Evolutionary conservation across 768 basidiomycete genomes (phyloP).

Genomic region (Pholiota conissans): DNA sequence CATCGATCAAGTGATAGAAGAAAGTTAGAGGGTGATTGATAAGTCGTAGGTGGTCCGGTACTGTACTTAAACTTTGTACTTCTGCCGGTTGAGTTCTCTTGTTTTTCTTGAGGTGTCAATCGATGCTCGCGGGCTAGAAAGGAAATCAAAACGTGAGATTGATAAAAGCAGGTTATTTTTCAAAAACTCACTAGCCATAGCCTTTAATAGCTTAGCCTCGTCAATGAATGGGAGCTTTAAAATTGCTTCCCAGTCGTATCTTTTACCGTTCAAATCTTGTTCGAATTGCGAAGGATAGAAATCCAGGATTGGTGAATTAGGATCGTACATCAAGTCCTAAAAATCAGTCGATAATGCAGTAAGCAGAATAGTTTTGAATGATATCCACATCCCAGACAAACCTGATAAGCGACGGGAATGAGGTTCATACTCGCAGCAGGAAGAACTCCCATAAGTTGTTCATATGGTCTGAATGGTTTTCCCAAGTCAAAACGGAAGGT

Average conservation of each 20-base stretch:
- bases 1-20: slow-evolving; percentile 88
- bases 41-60: slow-evolving; percentile 59
- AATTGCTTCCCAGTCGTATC: slow-evolving; percentile 97
- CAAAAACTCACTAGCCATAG: slow-evolving; percentile 73
- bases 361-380: too few species aligned
- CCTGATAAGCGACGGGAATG: slow-evolving; percentile 84
- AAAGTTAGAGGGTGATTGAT: slow-evolving; percentile 94
- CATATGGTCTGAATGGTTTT: slow-evolving; percentile 86
- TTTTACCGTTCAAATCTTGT: slow-evolving; percentile 95
- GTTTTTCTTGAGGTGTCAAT: slow-evolving; percentile 71
- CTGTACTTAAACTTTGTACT: slow-evolving; percentile 80
- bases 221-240: slow-evolving; percentile 99
- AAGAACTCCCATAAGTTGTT: slow-evolving; percentile 98
- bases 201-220: slow-evolving; percentile 68
- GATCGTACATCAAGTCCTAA: slow-evolving; percentile 90
- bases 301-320: slow-evolving; percentile 84
- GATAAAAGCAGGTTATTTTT: background rate
- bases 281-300: slow-evolving; percentile 95
- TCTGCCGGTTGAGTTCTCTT: slow-evolving; percentile 75
- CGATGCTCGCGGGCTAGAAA: slow-evolving; percentile 72
- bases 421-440: slow-evolving; percentile 89
- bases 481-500: slow-evolving; percentile 86
- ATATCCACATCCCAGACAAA: slow-evolving; percentile 36
- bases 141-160: background rate
- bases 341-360: too few species aligned